Conservation (phyloP, 148 eudicot genomes). For the Rhododendron molle region DNA sequence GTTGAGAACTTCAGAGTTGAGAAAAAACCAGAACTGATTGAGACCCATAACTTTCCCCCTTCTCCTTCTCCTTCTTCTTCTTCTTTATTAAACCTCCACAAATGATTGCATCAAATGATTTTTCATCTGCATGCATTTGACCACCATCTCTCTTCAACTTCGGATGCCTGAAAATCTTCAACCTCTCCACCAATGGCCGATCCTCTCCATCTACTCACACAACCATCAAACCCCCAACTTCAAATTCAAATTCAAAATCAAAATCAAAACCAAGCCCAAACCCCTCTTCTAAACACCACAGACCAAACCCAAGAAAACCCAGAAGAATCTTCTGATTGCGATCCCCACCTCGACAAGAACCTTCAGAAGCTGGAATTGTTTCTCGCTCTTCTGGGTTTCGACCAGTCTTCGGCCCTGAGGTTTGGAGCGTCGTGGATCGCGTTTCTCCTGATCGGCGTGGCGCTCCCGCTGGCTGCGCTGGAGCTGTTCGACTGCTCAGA, state of each 20-base stretch:
- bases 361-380: conserved; percentile 26
- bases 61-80: neutral
- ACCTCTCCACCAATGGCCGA: neutral
- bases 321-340: conserved; percentile 8
- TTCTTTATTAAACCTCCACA: neutral
- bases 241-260: neutral
- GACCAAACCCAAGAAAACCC: conserved; percentile 15
- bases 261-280: neutral
- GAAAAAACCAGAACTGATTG: neutral
- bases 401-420: conserved; percentile 18
- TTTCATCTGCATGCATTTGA: neutral
- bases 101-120: neutral
- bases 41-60: neutral
- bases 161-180: neutral
- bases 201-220: neutral
- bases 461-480: conserved; percentile 38
- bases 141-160: neutral
- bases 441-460: conserved; percentile 45
- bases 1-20: no score
- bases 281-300: conserved; percentile 16
- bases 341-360: conserved; percentile 25
- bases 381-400: conserved; percentile 32
- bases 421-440: conserved; percentile 37
- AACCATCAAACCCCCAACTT: neutral
- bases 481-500: conserved; percentile 36